These are phyloP conservation scores for Amanita molliuscula DNA, from an alignment of 768 basidiomycete species.

Conservation along the genomic window DNA sequence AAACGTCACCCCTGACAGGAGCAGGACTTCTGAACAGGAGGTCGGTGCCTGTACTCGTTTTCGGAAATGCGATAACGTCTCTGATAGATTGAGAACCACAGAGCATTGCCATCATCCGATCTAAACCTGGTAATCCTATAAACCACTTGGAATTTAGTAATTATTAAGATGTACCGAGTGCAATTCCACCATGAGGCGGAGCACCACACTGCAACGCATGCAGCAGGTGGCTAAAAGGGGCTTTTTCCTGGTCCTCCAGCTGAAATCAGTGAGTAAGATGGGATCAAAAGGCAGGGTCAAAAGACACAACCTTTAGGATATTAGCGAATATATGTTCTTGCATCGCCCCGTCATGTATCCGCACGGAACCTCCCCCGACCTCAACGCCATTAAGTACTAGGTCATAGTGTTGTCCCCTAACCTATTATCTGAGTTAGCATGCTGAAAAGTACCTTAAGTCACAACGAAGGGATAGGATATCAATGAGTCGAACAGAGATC, in stretches of 20 bases:
- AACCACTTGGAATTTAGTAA: slow-evolving; percentile 8
- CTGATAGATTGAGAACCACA: slow-evolving; percentile 82
- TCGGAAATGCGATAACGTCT: slow-evolving; percentile 96
- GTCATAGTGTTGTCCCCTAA: slow-evolving; percentile 94
- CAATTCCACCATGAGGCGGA: slow-evolving; percentile 93
- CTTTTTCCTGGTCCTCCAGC: slow-evolving; percentile 65
- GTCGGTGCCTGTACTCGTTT: slow-evolving; percentile 76
- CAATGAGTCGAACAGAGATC: background rate
- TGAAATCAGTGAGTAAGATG: slow-evolving; percentile 18
- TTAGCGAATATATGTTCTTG: slow-evolving; percentile 75
- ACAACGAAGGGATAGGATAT: background rate
- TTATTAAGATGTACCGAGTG: slow-evolving; percentile 47
- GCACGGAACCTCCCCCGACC: slow-evolving; percentile 89
- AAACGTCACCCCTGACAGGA: slow-evolving; percentile 33
- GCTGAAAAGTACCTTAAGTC: background rate
- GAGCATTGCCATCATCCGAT: slow-evolving; percentile 86
- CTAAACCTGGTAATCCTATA: slow-evolving; percentile 54
- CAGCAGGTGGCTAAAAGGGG: slow-evolving; percentile 74
- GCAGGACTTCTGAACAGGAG: slow-evolving; percentile 86
- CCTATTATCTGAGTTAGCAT: slow-evolving; percentile 29
- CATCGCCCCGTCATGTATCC: slow-evolving; percentile 81
- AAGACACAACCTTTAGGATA: slow-evolving; percentile 58
- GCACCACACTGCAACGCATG: slow-evolving; percentile 86
- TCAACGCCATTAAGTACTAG: slow-evolving; percentile 90
- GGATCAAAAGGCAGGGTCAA: background rate